Percentiles rank a stretch among this genome's conserved stretches.
These are phyloP conservation scores for Ganoderma resinaceum DNA, from an alignment of 1,284 basidiomycete species.

Conservation along the genomic window DNA sequence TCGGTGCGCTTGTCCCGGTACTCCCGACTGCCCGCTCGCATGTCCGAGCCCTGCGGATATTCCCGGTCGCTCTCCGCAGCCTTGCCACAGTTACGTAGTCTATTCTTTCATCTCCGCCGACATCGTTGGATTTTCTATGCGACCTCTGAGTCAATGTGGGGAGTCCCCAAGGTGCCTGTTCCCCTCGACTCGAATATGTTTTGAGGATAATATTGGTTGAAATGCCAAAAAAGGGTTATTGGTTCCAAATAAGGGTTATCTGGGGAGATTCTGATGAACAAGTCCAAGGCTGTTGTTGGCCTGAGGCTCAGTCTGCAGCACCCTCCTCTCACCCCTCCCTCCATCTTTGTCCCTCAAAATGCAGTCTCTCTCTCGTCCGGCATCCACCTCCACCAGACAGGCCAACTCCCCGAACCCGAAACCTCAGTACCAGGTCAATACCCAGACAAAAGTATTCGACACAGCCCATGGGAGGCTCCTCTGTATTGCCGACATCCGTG, in stretches of 20 bases:
- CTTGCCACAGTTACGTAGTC: not conserved
- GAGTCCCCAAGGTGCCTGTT: no score
- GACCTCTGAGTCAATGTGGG: no score
- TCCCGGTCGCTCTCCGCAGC: conserved; percentile 9
- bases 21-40: no score
- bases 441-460: conserved; percentile 80
- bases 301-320: not conserved
- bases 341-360: conserved; percentile 37
- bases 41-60: conserved; percentile 21
- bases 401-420: conserved; percentile 62
- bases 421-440: conserved; percentile 64
- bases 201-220: not conserved
- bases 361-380: conserved; percentile 56
- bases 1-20: conserved; percentile 16
- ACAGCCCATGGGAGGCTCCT: conserved; percentile 87
- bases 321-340: not conserved
- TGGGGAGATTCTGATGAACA: conserved; percentile 15
- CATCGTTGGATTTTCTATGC: not conserved
- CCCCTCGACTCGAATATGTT: no score
- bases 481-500: conserved; percentile 96
- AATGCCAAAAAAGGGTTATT: not conserved
- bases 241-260: not conserved
- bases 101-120: not conserved
- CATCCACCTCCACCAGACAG: conserved; percentile 64
- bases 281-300: not conserved